Evolutionary conservation across 306 rosid genomes (phyloP), one percentile per base, ranked within the genome.

Genomic region (Crotalaria pallida): DNA sequence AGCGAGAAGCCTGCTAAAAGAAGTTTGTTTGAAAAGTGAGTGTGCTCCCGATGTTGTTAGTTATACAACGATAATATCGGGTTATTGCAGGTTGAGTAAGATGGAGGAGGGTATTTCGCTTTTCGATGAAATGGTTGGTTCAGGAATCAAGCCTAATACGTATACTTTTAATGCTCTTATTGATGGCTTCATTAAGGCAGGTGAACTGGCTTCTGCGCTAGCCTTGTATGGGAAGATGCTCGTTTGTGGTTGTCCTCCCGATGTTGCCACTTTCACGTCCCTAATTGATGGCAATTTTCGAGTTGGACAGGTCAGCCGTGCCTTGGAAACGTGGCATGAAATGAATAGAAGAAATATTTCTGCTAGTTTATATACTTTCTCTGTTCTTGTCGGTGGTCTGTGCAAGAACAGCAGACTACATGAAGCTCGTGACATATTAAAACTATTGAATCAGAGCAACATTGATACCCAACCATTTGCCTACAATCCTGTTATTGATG

Each of bases 401-500:
- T 84, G 97, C 86, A 88, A 78, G 77, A 80, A 61, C 44, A 84
- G 72, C 53, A 83, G 92, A 83, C 51, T 86, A 36, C 59, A 40
- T 5, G 96, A 88, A 74, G 96, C 96, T 11, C 88, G 83, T 34
- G 83, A 77, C 11, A 26, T 88, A 26, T 61, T 88, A 77, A 84
- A 69, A 69, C 74, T 73, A 16, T 52, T 88, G 83, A 91, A 81
- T 27, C 41, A 22, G 58, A 74, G 79, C 26, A 58, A 72, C 36
- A 60, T 83, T 60, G 78, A 80, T 67, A 71, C 92, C 7, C 72
- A 79, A 65, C 67, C 96, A 51, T 91, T 91, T 77, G 71, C 86
- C 5, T 91, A 84, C 65, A 91, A 88, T 75, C 96, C 92, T 41
- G 87, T 91, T 58, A 71, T 91, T 71, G 97, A 91, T 73, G 89